Percentiles rank a stretch among this genome's conserved stretches.
Evolutionary conservation across 2,329 filamentous ascomycete species (phyloP).

Genomic region (Verticillium albo-atrum): DNA sequence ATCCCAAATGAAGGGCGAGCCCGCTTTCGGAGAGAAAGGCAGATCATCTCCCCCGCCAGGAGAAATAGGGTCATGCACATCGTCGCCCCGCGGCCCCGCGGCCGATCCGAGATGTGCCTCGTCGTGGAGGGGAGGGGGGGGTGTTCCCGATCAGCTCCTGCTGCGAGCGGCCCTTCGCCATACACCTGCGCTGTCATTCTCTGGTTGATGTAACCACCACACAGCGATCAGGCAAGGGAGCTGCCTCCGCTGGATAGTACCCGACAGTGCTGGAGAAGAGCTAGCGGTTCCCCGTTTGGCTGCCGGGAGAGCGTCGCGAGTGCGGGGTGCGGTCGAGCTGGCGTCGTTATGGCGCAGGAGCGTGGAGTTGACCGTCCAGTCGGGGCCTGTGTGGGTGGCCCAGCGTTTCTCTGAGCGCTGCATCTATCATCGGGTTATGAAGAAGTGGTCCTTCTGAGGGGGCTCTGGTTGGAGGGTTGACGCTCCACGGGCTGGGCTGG

Average conservation of each 20-base stretch:
- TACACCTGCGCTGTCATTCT: neutral
- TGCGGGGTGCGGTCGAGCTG: neutral
- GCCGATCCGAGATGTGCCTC: neutral
- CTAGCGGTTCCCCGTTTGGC: too few relatives aligned
- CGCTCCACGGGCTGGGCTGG: neutral
- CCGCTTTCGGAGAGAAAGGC: neutral
- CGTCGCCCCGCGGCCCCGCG: neutral
- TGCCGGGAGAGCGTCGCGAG: neutral
- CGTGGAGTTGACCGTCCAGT: neutral
- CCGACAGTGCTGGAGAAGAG: neutral
- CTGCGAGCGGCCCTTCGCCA: neutral
- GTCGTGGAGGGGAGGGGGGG: neutral
- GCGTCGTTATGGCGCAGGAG: neutral
- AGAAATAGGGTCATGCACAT: neutral
- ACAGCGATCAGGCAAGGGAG: neutral
- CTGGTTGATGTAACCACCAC: neutral
- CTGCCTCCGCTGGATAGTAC: neutral
- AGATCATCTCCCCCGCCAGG: neutral
- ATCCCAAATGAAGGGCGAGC: neutral
- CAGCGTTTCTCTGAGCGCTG: neutral
- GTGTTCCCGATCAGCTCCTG: neutral
- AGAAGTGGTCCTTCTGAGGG: neutral
- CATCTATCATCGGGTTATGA: neutral
- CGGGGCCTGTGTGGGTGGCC: neutral
- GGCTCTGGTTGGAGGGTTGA: neutral